Conservation (phyloP, 2,329 filamentous ascomycete genomes). For the Phyllosticta citrichinensis region DNA sequence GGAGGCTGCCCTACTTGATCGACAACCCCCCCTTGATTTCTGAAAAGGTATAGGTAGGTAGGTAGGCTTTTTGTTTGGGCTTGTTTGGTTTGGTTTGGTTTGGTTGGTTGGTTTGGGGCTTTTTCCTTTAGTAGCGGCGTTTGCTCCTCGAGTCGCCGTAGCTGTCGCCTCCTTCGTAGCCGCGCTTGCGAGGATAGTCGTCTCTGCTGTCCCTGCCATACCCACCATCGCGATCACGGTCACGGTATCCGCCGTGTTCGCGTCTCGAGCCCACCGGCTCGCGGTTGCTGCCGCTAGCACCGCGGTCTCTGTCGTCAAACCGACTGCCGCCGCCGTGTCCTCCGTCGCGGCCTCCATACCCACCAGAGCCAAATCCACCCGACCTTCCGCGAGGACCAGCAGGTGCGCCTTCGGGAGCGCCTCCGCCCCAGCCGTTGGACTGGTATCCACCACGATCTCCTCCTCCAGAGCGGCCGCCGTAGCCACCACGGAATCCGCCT, state of each 20-base stretch:
- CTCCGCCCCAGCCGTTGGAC: slow-evolving; percentile 28
- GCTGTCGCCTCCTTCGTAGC: slow-evolving; percentile 65
- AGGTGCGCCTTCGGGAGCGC: slow-evolving; percentile 38
- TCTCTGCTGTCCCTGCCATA: slow-evolving; percentile 7
- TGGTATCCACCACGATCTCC: slow-evolving; percentile 25
- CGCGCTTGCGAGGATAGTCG: slow-evolving; percentile 42
- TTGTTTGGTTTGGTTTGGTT: not conserved
- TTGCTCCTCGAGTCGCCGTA: slow-evolving; percentile 64
- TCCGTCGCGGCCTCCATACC: slow-evolving; percentile 27
- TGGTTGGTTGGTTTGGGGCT: not conserved
- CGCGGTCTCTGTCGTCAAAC: slow-evolving; percentile 20
- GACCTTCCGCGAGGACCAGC: slow-evolving; percentile 33
- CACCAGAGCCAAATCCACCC: slow-evolving; percentile 24
- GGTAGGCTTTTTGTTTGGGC: slow-evolving; percentile 1
- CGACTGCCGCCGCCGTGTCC: slow-evolving; percentile 35
- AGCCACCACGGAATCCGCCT: slow-evolving; percentile 39
- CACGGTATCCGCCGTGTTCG: slow-evolving; percentile 44
- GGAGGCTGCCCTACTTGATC: not conserved
- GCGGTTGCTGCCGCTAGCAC: slow-evolving; percentile 65
- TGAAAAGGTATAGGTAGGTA: not conserved
- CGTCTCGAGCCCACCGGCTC: slow-evolving; percentile 68
- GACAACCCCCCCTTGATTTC: not conserved
- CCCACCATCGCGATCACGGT: slow-evolving; percentile 14
- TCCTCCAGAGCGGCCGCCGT: slow-evolving; percentile 35
- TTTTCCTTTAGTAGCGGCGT: slow-evolving; percentile 40